A percentile compares a stretch with the other conserved stretches of the same genome.
Evolutionary conservation across 306 rosid species (phyloP).

Genomic region (Vigna nakashimae): DNA sequence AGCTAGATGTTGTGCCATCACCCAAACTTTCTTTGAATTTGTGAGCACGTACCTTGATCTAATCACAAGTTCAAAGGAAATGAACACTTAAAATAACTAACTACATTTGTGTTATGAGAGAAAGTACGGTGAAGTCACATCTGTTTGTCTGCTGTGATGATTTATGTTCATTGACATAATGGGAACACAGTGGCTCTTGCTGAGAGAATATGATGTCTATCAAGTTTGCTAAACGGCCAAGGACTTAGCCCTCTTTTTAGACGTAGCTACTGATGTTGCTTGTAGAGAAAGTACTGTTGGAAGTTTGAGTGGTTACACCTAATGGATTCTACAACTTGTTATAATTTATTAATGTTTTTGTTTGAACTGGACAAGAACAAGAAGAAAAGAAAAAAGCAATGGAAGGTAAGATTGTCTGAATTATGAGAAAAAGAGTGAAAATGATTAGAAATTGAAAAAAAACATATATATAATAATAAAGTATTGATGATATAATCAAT

Average conservation of each 20-base stretch:
- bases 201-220: neutral
- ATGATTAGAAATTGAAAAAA: too few relatives aligned
- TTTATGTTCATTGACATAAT: constrained; percentile 5
- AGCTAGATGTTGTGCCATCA: neutral
- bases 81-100: neutral
- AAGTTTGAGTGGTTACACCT: neutral
- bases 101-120: constrained; percentile 14
- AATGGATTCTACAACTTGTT: neutral
- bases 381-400: too few relatives aligned
- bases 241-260: constrained; percentile 5
- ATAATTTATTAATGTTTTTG: too few relatives aligned
- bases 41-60: neutral
- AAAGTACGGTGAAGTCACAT: constrained; percentile 15
- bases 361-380: too few relatives aligned
- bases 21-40: neutral
- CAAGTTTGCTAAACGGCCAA: constrained; percentile 14
- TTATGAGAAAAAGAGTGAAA: too few relatives aligned
- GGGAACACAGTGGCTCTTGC: neutral
- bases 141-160: constrained; percentile 18
- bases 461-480: too few relatives aligned
- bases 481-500: too few relatives aligned
- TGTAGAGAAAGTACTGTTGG: neutral
- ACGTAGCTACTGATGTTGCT: constrained; percentile 19
- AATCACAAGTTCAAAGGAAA: neutral
- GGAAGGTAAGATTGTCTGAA: too few relatives aligned